Evolutionary conservation across 352 stramenopile species (phyloP).

Genomic region (Phytophthora melonis): DNA sequence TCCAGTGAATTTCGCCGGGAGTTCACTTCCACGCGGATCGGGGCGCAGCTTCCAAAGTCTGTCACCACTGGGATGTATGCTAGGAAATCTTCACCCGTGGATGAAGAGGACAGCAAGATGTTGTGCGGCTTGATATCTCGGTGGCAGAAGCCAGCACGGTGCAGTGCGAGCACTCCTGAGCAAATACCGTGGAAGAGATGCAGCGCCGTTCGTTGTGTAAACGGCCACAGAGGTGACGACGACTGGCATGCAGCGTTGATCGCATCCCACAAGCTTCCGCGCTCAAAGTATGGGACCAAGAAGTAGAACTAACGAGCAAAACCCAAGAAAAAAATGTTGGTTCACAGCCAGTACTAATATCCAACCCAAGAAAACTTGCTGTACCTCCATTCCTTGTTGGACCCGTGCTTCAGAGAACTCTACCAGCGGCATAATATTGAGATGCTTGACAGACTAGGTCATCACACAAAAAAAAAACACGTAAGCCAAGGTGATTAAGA

Average conservation of each 20-base stretch:
- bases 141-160: conserved; percentile 85
- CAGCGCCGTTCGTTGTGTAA: conserved; percentile 81
- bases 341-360: background rate
- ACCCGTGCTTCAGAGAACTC: conserved; percentile 79
- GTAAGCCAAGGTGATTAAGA: conserved; percentile 1
- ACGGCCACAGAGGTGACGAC: conserved; percentile 84
- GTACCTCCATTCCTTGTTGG: conserved; percentile 79
- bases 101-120: conserved; percentile 75
- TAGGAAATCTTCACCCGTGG: conserved; percentile 70
- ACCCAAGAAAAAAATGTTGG: background rate
- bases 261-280: conserved; percentile 82
- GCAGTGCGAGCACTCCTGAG: conserved; percentile 74
- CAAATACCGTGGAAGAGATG: conserved; percentile 90
- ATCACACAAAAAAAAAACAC: background rate
- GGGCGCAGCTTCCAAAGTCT: conserved; percentile 86
- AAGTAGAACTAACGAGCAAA: conserved; percentile 71
- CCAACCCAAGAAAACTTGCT: background rate
- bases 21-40: conserved; percentile 72
- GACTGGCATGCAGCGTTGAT: conserved; percentile 72
- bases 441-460: conserved; percentile 73
- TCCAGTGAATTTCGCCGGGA: conserved; percentile 79
- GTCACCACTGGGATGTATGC: conserved; percentile 85
- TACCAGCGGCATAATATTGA: conserved; percentile 84
- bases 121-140: conserved; percentile 90
- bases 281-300: conserved; percentile 87